These are phyloP conservation scores for Penicillium paneum DNA, from an alignment of 2,329 filamentous ascomycete genomes.

Conservation along the genomic window DNA sequence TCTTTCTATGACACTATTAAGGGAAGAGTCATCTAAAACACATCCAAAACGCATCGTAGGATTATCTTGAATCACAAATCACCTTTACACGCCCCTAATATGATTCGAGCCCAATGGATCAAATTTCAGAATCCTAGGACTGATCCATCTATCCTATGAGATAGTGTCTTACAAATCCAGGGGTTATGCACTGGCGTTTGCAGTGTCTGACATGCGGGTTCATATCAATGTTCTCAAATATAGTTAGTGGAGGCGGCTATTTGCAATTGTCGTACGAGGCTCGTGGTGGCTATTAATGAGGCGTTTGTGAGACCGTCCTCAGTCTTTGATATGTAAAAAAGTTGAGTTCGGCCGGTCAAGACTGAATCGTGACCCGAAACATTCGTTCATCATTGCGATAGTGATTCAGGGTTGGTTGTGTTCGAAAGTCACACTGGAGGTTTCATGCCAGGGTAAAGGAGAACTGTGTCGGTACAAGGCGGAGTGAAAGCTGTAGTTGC, in stretches of 20 bases:
- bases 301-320: neutral
- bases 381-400: neutral
- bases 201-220: neutral
- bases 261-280: neutral
- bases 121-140: neutral
- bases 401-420: neutral
- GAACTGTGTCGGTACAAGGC: neutral
- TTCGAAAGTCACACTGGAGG: neutral
- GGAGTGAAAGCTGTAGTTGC: neutral
- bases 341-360: neutral
- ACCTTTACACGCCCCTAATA: neutral
- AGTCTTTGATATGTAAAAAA: neutral
- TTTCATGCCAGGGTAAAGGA: neutral
- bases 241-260: neutral
- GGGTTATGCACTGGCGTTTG: neutral
- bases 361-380: constrained; percentile 2
- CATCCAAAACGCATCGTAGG: neutral
- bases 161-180: neutral
- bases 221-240: neutral
- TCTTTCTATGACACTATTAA: neutral
- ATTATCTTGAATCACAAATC: neutral
- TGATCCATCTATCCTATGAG: no score
- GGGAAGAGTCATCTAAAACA: neutral
- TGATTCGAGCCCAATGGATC: neutral
- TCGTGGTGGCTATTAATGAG: neutral